Base-by-base conservation (phyloP, 257 asterid genomes). In the Avicennia marina region DNA sequence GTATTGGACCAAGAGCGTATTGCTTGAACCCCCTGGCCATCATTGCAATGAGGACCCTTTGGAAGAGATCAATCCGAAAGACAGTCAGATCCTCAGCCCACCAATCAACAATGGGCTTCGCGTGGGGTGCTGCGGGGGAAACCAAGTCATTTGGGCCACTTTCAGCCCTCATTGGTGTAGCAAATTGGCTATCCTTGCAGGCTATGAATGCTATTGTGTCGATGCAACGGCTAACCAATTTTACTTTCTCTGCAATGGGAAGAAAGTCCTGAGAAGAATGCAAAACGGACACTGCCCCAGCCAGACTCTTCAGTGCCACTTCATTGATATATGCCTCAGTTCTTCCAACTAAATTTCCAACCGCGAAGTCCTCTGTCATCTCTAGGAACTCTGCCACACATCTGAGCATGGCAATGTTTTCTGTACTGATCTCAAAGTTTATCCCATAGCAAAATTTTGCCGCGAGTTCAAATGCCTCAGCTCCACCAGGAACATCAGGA, bases 391-490 rank as follows among this genome's bases (percentile, higher is more conserved):
- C 95, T 0, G 95, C 81, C 4, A 55, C 81, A 21, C 95, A 90
- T 48, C 97, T 56, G 11, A 90, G 86, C 77, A 63, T 68, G 38
- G 93, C 93, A 11, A 90, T 78, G 81, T 86, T 90, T 24, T 82
- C 81, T 17, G 90, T 78, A 22, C 63, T 73, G 5, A 90, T 82
- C 67, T 86, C 97, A 32, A 86, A 84, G 69, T 80, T 81, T 22
- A 86, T 84, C 19, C 97, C 95, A 50, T 90, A 90, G 69, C 97
- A 86, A 60, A 90, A 90, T 21, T 84, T 90, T 2, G 95, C 95
- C 0, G 93, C 88, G 11, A 90, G 88, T 70, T 86, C 95, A 56
- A 90, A 90, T 17, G 83, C 89, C 48, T 84, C 94, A 6, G 87
- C 76, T 20, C 97, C 97, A 17, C 95, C 97, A 1, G 97, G 93